These are phyloP conservation scores for Schizosaccharomyces osmophilus DNA, from an alignment of 805 yeast genomes.

Conservation along the genomic window DNA sequence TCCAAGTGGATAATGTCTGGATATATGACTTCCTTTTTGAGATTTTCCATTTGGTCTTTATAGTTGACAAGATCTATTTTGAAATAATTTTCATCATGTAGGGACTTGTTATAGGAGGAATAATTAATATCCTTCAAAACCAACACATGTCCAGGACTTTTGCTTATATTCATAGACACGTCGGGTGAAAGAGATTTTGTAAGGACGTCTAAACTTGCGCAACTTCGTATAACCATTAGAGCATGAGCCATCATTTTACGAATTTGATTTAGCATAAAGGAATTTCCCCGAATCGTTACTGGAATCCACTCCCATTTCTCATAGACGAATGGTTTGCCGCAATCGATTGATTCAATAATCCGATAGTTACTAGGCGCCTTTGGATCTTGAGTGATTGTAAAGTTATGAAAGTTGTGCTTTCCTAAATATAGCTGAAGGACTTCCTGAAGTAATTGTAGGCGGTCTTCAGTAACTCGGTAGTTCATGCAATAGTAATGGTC, in stretches of 20 bases:
- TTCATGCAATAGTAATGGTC: constrained; percentile 8
- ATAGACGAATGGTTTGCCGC: constrained; percentile 77
- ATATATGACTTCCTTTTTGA: constrained; percentile 70
- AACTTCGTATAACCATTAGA: constrained; percentile 57
- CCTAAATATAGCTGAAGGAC: constrained; percentile 59
- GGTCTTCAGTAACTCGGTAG: constrained; percentile 38
- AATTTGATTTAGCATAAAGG: constrained; percentile 94
- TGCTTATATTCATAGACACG: constrained; percentile 67
- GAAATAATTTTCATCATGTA: constrained; percentile 61
- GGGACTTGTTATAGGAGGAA: constrained; percentile 45
- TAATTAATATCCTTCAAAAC: constrained; percentile 78
- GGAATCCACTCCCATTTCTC: constrained; percentile 92
- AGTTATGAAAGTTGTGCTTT: constrained; percentile 78
- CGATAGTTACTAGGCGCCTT: constrained; percentile 70
- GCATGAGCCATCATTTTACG: constrained; percentile 97
- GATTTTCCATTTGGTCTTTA: constrained; percentile 49
- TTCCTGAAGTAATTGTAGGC: constrained; percentile 36
- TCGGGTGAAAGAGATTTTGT: constrained; percentile 48
- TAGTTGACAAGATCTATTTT: constrained; percentile 43
- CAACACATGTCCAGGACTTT: constrained; percentile 89
- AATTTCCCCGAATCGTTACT: constrained; percentile 89
- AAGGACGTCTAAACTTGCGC: constrained; percentile 57
- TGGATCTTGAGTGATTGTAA: constrained; percentile 52
- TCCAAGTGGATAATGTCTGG: constrained; percentile 85
- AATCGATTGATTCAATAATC: constrained; percentile 53